phyloP scores from a whole-genome alignment of 805 yeast genomes.

The Cyberlindnera bimundalis region DNA sequence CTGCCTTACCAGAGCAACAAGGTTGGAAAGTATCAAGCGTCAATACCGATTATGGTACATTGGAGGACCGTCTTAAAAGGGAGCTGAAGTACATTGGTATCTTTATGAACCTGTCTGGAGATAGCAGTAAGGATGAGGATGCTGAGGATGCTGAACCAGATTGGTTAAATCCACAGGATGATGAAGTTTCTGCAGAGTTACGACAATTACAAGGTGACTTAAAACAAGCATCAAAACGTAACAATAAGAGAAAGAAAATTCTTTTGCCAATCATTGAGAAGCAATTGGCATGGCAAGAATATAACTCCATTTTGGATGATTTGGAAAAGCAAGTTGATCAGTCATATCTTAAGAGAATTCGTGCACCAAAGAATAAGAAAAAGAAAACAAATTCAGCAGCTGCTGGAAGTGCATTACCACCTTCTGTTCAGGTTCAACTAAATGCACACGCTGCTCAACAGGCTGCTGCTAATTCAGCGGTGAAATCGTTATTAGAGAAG shows the following conservation, averaged over 20 bases:
- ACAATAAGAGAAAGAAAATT: slow-evolving; percentile 61
- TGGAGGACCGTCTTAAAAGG: slow-evolving; percentile 84
- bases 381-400: slow-evolving; percentile 32
- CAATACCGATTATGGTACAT: slow-evolving; percentile 65
- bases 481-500: slow-evolving; percentile 78
- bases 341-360: slow-evolving; percentile 78
- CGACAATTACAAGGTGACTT: slow-evolving; percentile 69
- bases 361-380: slow-evolving; percentile 57
- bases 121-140: slow-evolving; percentile 21
- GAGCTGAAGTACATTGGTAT: slow-evolving; percentile 91
- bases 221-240: slow-evolving; percentile 54
- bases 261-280: slow-evolving; percentile 76
- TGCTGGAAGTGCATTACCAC: slow-evolving; percentile 24
- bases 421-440: slow-evolving; percentile 30
- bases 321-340: slow-evolving; percentile 96
- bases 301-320: slow-evolving; percentile 83
- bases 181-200: slow-evolving; percentile 84
- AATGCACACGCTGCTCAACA: slow-evolving; percentile 45
- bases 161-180: slow-evolving; percentile 88
- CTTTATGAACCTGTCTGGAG: slow-evolving; percentile 51
- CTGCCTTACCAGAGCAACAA: slow-evolving; percentile 38
- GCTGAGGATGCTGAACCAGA: slow-evolving; percentile 34
- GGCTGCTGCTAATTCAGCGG: slow-evolving; percentile 72
- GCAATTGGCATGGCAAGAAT: slow-evolving; percentile 94
- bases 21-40: slow-evolving; percentile 45